Conservation (phyloP, 495 filamentous ascomycete genomes). For the Trichocladium uniseriatum region DNA sequence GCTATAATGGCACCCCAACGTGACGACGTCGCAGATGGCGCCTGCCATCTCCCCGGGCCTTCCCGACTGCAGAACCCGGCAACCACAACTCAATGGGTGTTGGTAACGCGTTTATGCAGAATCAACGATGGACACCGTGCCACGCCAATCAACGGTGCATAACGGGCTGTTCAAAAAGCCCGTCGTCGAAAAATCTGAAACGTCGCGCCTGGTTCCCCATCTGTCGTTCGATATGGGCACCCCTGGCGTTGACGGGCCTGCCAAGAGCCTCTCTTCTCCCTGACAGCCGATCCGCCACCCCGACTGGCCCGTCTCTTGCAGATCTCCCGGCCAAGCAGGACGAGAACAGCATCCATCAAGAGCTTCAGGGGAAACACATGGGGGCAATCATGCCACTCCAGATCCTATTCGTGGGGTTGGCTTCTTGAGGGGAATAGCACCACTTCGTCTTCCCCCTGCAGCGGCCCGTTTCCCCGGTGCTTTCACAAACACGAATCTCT, state of each 20-base stretch:
- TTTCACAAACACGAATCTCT: too few relatives aligned
- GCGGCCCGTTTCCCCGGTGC: too few relatives aligned
- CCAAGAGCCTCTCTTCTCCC: too few relatives aligned
- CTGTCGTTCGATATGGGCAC: not conserved
- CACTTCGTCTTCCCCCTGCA: too few relatives aligned
- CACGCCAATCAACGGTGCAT: conserved; percentile 10
- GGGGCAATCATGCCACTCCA: too few relatives aligned
- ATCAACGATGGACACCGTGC: not conserved
- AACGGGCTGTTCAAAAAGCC: not conserved
- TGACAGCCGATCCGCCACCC: not conserved
- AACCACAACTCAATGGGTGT: conserved; percentile 13
- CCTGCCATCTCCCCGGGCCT: too few relatives aligned
- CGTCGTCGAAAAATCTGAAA: conserved; percentile 17
- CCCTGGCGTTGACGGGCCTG: not conserved
- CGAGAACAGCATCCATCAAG: too few relatives aligned
- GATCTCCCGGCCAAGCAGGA: conserved; percentile 1
- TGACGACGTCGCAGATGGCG: not conserved
- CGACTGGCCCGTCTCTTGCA: conserved; percentile 1
- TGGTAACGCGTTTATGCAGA: conserved; percentile 13
- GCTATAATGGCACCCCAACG: too few relatives aligned
- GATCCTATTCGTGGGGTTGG: too few relatives aligned
- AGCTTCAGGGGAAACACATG: too few relatives aligned
- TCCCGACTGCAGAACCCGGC: conserved; percentile 8
- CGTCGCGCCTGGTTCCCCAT: conserved; percentile 10
- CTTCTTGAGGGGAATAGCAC: too few relatives aligned